Percentiles rank a stretch among this genome's conserved stretches.
Conservation (phyloP, 441 rosid genomes). For the Eugenia klotzschiana region DNA sequence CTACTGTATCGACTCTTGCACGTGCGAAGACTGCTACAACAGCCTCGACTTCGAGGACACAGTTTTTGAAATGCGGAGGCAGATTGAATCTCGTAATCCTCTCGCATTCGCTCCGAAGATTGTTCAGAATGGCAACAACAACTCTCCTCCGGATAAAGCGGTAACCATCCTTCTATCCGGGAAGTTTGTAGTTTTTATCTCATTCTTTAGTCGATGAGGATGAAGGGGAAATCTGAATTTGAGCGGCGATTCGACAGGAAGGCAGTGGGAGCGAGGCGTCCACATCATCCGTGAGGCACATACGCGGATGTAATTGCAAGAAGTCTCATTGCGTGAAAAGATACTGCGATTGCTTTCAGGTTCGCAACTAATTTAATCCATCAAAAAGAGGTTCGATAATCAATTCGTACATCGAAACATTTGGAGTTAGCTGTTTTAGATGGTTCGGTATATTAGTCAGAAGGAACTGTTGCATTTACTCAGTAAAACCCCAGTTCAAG, state of each 20-base stretch:
- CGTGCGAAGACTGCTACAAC: slow-evolving; percentile 34
- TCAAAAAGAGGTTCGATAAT: background rate
- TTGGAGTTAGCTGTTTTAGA: background rate
- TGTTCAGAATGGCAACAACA: slow-evolving; percentile 2
- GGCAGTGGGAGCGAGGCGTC: slow-evolving; percentile 15
- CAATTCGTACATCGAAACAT: background rate
- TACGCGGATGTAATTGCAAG: slow-evolving; percentile 55
- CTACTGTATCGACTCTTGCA: slow-evolving; percentile 28
- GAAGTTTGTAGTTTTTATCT: background rate
- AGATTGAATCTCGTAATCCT: slow-evolving; percentile 31
- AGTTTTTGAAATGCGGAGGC: slow-evolving; percentile 14
- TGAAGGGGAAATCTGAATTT: background rate
- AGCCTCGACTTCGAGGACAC: slow-evolving; percentile 22
- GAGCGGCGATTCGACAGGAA: slow-evolving; percentile 5
- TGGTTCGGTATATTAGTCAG: background rate
- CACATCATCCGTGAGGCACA: slow-evolving; percentile 35
- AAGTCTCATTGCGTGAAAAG: slow-evolving; percentile 43
- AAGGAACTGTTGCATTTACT: background rate
- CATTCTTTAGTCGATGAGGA: background rate
- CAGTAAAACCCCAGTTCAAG: background rate
- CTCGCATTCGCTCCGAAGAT: slow-evolving; percentile 40
- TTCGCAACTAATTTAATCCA: background rate
- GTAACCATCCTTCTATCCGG: slow-evolving; percentile 7
- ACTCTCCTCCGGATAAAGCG: slow-evolving; percentile 6
- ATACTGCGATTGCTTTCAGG: slow-evolving; percentile 66